phyloP scores from a whole-genome alignment of 2,329 filamentous ascomycete species.

The Neonectria ditissima region DNA sequence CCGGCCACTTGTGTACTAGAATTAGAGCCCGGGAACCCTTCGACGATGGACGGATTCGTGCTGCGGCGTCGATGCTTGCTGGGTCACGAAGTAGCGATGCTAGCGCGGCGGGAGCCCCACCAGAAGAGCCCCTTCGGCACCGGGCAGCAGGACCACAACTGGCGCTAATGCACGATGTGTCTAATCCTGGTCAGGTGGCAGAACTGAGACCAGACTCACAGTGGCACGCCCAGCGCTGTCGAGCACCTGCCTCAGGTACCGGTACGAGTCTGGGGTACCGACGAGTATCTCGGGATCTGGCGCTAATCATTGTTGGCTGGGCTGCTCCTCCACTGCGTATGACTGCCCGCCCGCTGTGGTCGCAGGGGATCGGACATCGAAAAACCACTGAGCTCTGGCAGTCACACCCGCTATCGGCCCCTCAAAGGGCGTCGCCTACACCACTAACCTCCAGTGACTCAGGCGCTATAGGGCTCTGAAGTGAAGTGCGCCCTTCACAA shows the following conservation, averaged over 20 bases:
- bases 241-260: slow-evolving; percentile 23
- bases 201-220: not conserved
- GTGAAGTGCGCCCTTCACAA: not conserved
- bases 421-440: slow-evolving; percentile 12
- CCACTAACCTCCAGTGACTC: slow-evolving; percentile 9
- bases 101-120: slow-evolving; percentile 32
- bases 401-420: slow-evolving; percentile 7
- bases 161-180: slow-evolving; percentile 47
- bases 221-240: slow-evolving; percentile 6
- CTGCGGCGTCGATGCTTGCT: no score
- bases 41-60: slow-evolving; percentile 5
- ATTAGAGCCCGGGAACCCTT: slow-evolving; percentile 14
- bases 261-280: slow-evolving; percentile 31
- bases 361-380: slow-evolving; percentile 10
- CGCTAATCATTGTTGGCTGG: not conserved
- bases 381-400: not conserved
- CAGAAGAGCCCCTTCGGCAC: slow-evolving; percentile 35
- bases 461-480: slow-evolving; percentile 6
- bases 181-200: slow-evolving; percentile 40
- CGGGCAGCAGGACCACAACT: slow-evolving; percentile 36
- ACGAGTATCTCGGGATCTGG: slow-evolving; percentile 16
- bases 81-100: slow-evolving; percentile 31
- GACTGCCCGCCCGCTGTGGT: slow-evolving; percentile 8
- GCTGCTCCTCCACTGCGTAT: not conserved
- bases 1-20: slow-evolving; percentile 18